Conservation (phyloP, 2,329 filamentous ascomycete genomes). For the Colletotrichum sp. region DNA sequence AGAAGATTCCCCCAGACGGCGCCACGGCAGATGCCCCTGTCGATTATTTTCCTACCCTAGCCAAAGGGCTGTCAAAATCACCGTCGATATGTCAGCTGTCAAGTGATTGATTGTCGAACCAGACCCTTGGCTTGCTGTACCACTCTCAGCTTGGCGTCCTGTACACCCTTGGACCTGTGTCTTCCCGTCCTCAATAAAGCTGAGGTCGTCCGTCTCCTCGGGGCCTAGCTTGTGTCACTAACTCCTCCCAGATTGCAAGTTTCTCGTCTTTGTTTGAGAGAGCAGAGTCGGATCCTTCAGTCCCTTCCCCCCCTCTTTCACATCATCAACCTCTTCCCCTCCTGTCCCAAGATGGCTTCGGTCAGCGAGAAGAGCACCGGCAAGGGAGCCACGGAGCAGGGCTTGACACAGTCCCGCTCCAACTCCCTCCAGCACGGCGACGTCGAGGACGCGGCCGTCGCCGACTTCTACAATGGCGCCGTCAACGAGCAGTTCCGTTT, state of each 20-base stretch:
- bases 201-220: neutral
- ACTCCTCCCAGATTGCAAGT: neutral
- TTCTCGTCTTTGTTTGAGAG: slow-evolving; percentile 20
- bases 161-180: neutral
- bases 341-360: neutral
- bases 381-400: neutral
- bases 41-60: neutral
- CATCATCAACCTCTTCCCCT: neutral
- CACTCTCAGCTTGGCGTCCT: neutral
- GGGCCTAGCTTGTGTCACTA: neutral
- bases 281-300: neutral
- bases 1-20: neutral
- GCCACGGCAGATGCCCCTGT: slow-evolving; percentile 1
- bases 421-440: slow-evolving; percentile 8
- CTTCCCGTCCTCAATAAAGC: slow-evolving; percentile 5
- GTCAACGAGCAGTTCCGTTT: slow-evolving; percentile 33
- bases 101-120: neutral
- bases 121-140: neutral
- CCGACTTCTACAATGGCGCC: slow-evolving; percentile 40
- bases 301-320: neutral
- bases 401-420: slow-evolving; percentile 1
- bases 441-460: slow-evolving; percentile 29
- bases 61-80: slow-evolving; percentile 1
- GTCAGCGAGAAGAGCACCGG: slow-evolving; percentile 11
- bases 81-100: neutral